phyloP scores from a whole-genome alignment of 768 basidiomycete genomes.

The Epithele typhae region DNA sequence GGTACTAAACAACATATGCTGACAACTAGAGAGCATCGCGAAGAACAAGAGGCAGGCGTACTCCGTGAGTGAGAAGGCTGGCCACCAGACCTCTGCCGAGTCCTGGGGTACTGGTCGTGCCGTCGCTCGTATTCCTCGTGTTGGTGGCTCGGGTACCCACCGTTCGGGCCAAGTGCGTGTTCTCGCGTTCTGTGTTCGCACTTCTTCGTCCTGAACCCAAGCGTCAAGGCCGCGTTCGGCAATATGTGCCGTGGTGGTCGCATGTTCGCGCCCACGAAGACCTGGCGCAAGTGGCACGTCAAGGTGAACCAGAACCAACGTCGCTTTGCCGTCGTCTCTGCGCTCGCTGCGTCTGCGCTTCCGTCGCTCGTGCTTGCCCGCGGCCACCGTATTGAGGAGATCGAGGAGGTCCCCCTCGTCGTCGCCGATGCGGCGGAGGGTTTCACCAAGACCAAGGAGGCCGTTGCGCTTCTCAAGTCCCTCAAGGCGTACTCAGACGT shows the following conservation, averaged over 20 bases:
- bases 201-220: no score
- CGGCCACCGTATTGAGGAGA: slow-evolving; percentile 96
- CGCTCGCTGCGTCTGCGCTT: slow-evolving; percentile 95
- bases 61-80: slow-evolving; percentile 95
- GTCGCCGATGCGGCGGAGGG: slow-evolving; percentile 75
- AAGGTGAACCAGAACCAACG: slow-evolving; percentile 99
- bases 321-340: slow-evolving; percentile 96
- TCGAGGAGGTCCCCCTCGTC: slow-evolving; percentile 96
- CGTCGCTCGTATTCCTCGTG: slow-evolving; percentile 99
- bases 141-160: slow-evolving; percentile 97
- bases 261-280: slow-evolving; percentile 99
- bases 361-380: slow-evolving; percentile 98
- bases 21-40: slow-evolving; percentile 81
- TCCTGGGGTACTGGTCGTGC: slow-evolving; percentile 99
- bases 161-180: slow-evolving; percentile 85
- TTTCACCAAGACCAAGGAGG: slow-evolving; percentile 95
- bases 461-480: slow-evolving; percentile 87
- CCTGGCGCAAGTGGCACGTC: slow-evolving; percentile 99
- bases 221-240: slow-evolving; percentile 91
- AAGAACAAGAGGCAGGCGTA: slow-evolving; percentile 99
- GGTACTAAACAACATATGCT: background rate
- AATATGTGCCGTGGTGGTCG: slow-evolving; percentile 99
- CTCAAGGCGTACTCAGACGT: slow-evolving; percentile 90
- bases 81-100: slow-evolving; percentile 98
- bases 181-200: no score